Conservation (phyloP, 1,284 basidiomycete genomes). For the Trichosporon faecale region DNA sequence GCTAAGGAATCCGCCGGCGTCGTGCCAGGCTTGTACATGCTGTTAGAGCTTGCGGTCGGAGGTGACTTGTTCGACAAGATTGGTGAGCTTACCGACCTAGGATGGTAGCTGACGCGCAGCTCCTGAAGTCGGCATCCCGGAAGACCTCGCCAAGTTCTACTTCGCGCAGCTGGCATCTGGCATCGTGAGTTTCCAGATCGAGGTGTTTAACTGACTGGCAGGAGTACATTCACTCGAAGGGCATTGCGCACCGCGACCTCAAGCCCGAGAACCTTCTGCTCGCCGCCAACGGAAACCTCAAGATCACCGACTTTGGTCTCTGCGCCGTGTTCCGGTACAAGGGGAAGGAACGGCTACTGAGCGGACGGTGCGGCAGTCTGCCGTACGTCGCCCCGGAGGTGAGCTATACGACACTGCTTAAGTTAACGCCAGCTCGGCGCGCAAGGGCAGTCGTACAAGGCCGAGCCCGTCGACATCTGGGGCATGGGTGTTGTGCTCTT, state of each 20-base stretch:
- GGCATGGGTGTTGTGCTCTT: constrained; percentile 94
- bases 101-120: constrained; percentile 52
- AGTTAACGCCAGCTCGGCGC: constrained; percentile 33
- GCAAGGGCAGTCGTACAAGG: constrained; percentile 63
- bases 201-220: constrained; percentile 43
- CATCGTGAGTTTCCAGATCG: constrained; percentile 50
- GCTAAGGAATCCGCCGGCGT: constrained; percentile 55
- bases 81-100: constrained; percentile 56
- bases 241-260: constrained; percentile 91
- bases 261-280: constrained; percentile 94
- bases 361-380: constrained; percentile 84
- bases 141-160: constrained; percentile 86
- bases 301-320: constrained; percentile 93
- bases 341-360: constrained; percentile 72
- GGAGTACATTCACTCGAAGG: constrained; percentile 80
- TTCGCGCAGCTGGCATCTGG: constrained; percentile 85
- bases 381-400: constrained; percentile 96
- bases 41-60: constrained; percentile 86
- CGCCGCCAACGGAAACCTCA: constrained; percentile 70
- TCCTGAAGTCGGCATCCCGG: constrained; percentile 81
- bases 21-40: constrained; percentile 81
- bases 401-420: constrained; percentile 29
- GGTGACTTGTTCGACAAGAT: constrained; percentile 99
- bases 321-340: constrained; percentile 89
- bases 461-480: constrained; percentile 94